A percentile compares a stretch with the other conserved stretches of the same genome.
These are phyloP conservation scores for Nissolia schottii DNA, from an alignment of 306 rosid genomes.

Conservation along the genomic window DNA sequence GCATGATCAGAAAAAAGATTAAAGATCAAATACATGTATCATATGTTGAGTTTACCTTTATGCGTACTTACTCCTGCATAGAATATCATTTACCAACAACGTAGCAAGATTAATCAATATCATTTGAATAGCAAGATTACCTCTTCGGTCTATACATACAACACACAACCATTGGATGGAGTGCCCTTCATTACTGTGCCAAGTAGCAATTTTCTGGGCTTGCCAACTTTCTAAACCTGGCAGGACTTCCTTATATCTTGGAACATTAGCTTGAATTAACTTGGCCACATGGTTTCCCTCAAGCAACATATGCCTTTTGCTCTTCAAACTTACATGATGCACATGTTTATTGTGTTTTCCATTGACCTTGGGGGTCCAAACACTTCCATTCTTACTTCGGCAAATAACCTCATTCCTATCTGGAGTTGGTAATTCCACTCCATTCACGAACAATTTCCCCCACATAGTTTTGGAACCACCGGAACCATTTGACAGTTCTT, in stretches of 20 bases:
- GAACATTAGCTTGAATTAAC: constrained; percentile 60
- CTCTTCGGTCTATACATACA: constrained; percentile 85
- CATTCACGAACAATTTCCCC: constrained; percentile 47
- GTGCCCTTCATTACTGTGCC: constrained; percentile 90
- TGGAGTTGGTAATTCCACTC: constrained; percentile 50
- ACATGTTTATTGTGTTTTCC: constrained; percentile 79
- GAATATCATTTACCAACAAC: not conserved
- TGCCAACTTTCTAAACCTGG: constrained; percentile 95
- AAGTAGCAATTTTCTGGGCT: constrained; percentile 72
- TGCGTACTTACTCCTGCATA: not conserved
- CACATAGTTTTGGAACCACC: constrained; percentile 45
- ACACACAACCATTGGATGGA: constrained; percentile 84
- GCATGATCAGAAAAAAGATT: constrained; percentile 10
- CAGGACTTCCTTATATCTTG: constrained; percentile 75
- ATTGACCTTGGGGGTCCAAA: constrained; percentile 74
- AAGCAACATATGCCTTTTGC: constrained; percentile 55
- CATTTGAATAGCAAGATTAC: constrained; percentile 33
- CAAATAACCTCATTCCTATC: constrained; percentile 34
- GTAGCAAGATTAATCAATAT: constrained; percentile 13
- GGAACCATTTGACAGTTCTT: constrained; percentile 45
- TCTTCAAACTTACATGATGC: constrained; percentile 50
- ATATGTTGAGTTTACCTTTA: not conserved
- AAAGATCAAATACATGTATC: not conserved
- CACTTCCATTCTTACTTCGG: constrained; percentile 50
- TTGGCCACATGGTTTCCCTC: constrained; percentile 61